Evolutionary conservation across 306 rosid species (phyloP), one percentile per base, ranked within the genome.

Genomic region (Pyrus betulifolia): DNA sequence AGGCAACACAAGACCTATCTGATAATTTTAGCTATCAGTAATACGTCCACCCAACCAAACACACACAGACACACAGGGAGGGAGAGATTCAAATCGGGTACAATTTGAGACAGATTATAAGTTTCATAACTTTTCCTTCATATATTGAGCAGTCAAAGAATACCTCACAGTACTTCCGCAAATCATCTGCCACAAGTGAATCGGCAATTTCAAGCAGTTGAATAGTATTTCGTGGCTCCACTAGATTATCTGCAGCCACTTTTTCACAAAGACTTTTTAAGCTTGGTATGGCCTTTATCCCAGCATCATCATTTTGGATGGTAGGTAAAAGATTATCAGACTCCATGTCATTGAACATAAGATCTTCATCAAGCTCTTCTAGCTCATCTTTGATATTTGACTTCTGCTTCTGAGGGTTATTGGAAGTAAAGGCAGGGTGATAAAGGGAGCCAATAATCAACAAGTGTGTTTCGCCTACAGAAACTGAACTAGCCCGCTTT

Each of bases 211-310:
- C 97, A 70, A 95, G 96, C 77, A 95, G 67, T 74, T 89, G 95
- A 40, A 90, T 74, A 61, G 98, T 91, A 82, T 95, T 95, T 28
- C 98, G 90, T 76, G 98, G 98, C 86, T 95, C 98, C 82, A 95
- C 97, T 75, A 95, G 64, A 87, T 82, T 81, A 68, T 92, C 96
- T 10, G 97, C 97, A 46, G 97, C 97, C 68, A 80, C 91, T 77
- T 89, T 92, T 84, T 92, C 97, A 75, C 97, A 92, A 15, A 92
- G 93, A 79, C 96, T 85, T 85, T 89, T 95, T 70, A 95, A 84
- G 86, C 93, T 90, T 38, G 98, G 98, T 42, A 74, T 68, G 51
- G 85, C 67, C 51, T 57, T 84, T 78, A 67, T 84, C 72, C 73
- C 89, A 21, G 67, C 59, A 61, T 77, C 83, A 78, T 80, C 85